Conservation (phyloP, 306 rosid species). For the Casuarina cunninghamiana region DNA sequence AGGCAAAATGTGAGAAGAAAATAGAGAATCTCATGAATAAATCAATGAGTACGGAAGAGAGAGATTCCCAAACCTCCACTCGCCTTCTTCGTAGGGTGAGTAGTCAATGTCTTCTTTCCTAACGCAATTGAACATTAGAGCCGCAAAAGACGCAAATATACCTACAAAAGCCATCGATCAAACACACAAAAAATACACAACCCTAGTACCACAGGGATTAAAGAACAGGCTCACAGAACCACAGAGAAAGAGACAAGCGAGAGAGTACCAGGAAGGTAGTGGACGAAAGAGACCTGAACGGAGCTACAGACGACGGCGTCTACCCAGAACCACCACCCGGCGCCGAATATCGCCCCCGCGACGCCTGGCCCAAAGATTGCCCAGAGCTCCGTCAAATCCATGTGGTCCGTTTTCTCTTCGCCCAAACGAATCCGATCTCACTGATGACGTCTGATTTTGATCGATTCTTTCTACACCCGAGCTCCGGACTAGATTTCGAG, state of each 20-base stretch:
- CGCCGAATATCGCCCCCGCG: constrained; percentile 87
- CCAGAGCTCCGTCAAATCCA: constrained; percentile 90
- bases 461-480: neutral
- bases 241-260: neutral
- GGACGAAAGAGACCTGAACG: constrained; percentile 71
- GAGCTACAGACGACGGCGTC: constrained; percentile 98
- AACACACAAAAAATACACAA: constrained; percentile 30
- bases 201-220: constrained; percentile 30
- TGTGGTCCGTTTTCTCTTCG: neutral
- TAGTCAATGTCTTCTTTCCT: constrained; percentile 92
- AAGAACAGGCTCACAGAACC: neutral
- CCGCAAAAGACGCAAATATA: constrained; percentile 90
- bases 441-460: neutral
- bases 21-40: neutral
- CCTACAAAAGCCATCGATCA: constrained; percentile 45
- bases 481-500: neutral
- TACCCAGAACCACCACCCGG: constrained; percentile 99
- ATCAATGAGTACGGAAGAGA: neutral
- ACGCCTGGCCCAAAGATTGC: constrained; percentile 96
- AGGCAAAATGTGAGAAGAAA: constrained; percentile 12
- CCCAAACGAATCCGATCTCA: neutral
- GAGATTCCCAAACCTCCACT: constrained; percentile 72
- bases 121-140: constrained; percentile 98
- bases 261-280: constrained; percentile 84
- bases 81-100: constrained; percentile 98